Conservation (phyloP, 371 early-diverging fungal genomes). For the Paraphysoderma sedebokerense region DNA sequence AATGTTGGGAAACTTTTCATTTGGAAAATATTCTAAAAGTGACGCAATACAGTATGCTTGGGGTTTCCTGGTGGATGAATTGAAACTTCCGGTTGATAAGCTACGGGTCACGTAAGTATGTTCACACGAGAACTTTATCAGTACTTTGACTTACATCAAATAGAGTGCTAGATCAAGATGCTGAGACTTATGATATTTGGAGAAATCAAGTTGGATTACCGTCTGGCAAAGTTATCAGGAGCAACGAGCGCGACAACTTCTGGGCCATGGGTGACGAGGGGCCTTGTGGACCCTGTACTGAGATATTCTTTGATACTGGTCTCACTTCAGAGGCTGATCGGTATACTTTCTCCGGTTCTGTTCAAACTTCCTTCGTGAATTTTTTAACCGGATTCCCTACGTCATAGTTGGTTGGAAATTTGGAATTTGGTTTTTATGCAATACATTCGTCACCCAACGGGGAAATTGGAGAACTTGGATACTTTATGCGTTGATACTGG, state of each 20-base stretch:
- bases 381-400: no score
- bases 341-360: background rate
- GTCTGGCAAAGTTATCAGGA: constrained; percentile 30
- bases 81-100: constrained; percentile 33
- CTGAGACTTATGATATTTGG: constrained; percentile 47
- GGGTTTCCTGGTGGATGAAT: constrained; percentile 44
- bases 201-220: constrained; percentile 37
- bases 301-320: constrained; percentile 55
- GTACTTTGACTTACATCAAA: background rate
- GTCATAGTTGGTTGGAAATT: constrained; percentile 57
- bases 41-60: constrained; percentile 48
- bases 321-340: constrained; percentile 18
- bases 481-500: constrained; percentile 60
- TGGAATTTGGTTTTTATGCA: constrained; percentile 81
- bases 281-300: constrained; percentile 66
- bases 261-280: constrained; percentile 74
- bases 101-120: constrained; percentile 25
- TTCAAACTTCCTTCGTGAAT: no score
- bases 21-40: constrained; percentile 42
- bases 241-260: constrained; percentile 53
- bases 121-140: background rate
- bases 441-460: constrained; percentile 34
- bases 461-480: constrained; percentile 29
- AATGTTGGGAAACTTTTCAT: constrained; percentile 70
- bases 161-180: constrained; percentile 45